Base-by-base conservation (phyloP, 1,284 basidiomycete genomes). In the Malassezia sympodialis region DNA sequence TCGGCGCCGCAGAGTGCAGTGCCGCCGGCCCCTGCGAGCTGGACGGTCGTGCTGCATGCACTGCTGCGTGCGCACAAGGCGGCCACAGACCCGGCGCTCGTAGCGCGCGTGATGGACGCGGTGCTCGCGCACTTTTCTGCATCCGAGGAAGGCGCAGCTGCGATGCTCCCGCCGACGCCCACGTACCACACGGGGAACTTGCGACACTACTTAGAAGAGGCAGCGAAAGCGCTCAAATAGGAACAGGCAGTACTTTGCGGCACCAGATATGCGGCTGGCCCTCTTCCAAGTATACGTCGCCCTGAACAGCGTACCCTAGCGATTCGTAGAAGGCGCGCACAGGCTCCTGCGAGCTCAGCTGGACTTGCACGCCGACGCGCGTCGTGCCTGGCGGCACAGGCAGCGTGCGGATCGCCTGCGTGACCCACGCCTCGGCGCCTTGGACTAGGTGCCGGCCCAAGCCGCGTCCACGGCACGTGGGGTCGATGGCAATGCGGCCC, bases 251-350 rank as follows among this genome's bases (percentile, higher is more conserved):
- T 12, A 26, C 12, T 42, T 56, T 56, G 8, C 15, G 15, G 32
- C 39, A 57, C n/a, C 21, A 27, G 7, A 48, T 39, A 39, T 57
- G 55, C 10, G 55, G 55, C 14, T 57, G 49, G 6, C 55, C 55
- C 26, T 57, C 49, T 17, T 52, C 49, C 10, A 52, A 2, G 44
- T 57, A 57, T 30, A n/a, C 19, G 10, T 47, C 45, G 31, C 50
- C 44, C 8, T 27, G 42, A 14, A 40, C 14, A 7, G 11, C 11
- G 50, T 43, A 57, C 11, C 50, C 50, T 27, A 26, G 19, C 28
- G 21, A 41, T 21, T 52, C 50, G 44, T 57, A 57, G 37, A 57
- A 57, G 14, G n/a, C 21, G n/a, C 32, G 35, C 3, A 46, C 55
- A 11, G n/a, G 24, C 24, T 34, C 45, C 26, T 51, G 55, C 15